Evolutionary conservation across 352 stramenopile species (phyloP).

Genomic region (Pythium volutum): DNA sequence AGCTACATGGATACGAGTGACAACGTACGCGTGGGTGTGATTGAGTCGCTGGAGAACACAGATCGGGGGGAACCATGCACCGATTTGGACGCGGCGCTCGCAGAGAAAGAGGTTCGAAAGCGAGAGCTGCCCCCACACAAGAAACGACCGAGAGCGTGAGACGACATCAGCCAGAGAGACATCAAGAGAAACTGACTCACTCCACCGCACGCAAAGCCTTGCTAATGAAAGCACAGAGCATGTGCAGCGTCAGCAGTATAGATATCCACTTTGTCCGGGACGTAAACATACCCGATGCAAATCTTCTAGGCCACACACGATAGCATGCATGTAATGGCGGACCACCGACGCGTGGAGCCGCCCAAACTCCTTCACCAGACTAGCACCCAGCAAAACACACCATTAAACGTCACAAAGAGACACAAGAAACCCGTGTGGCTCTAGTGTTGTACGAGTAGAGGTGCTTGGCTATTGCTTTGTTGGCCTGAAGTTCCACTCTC

Average conservation of each 20-base stretch:
- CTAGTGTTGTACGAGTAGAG: background rate
- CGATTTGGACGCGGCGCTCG: conserved; percentile 34
- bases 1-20: background rate
- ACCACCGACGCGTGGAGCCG: conserved; percentile 11
- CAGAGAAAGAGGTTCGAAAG: conserved; percentile 41
- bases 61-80: conserved; percentile 40
- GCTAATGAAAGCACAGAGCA: conserved; percentile 8
- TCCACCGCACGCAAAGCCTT: conserved; percentile 32
- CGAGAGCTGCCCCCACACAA: conserved; percentile 31
- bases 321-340: conserved; percentile 6
- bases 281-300: conserved; percentile 22
- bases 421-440: too few relatives aligned
- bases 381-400: background rate
- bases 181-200: conserved; percentile 21
- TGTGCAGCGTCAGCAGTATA: background rate
- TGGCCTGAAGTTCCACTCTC: conserved; percentile 1
- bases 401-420: too few relatives aligned
- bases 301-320: conserved; percentile 8
- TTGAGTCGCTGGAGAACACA: conserved; percentile 23
- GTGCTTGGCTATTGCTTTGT: conserved; percentile 8
- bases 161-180: background rate
- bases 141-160: background rate
- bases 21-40: conserved; percentile 6
- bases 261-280: background rate
- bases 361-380: conserved; percentile 19